A percentile compares a stretch with the other conserved stretches of the same genome.
Conservation (phyloP, 2,329 filamentous ascomycete genomes). For the Capronia americana region DNA sequence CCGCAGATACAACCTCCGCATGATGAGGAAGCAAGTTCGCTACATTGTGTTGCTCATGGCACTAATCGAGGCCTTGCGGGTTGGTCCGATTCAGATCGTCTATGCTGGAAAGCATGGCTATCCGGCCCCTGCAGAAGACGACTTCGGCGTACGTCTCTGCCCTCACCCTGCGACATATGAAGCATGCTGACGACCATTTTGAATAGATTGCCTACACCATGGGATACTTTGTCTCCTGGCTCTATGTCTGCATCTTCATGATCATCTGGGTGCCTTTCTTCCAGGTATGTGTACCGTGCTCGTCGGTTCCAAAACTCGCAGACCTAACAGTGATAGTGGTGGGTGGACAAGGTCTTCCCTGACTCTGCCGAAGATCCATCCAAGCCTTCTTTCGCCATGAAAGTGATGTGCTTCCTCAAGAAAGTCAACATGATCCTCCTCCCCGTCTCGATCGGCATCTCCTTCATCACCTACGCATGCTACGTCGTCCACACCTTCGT, state of each 20-base stretch:
- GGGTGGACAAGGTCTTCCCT: constrained; percentile 32
- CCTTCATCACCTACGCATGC: constrained; percentile 33
- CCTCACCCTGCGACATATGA: background rate
- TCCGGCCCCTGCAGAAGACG: constrained; percentile 32
- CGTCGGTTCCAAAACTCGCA: background rate
- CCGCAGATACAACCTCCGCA: constrained; percentile 35
- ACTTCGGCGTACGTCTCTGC: constrained; percentile 35
- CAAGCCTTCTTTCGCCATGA: constrained; percentile 23
- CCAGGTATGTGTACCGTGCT: constrained; percentile 30
- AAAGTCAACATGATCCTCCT: constrained; percentile 38
- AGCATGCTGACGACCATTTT: constrained; percentile 6
- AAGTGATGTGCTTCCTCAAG: constrained; percentile 29
- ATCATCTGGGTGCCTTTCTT: constrained; percentile 37
- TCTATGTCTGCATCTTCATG: constrained; percentile 38
- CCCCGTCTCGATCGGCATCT: constrained; percentile 32
- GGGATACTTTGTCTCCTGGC: constrained; percentile 38
- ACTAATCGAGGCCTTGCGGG: constrained; percentile 36
- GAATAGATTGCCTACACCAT: constrained; percentile 38
- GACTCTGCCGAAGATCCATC: constrained; percentile 22
- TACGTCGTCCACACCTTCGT: constrained; percentile 34
- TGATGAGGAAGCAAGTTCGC: constrained; percentile 38
- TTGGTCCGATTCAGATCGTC: constrained; percentile 36
- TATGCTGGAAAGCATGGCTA: constrained; percentile 37
- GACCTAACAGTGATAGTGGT: constrained; percentile 33
- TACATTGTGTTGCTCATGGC: constrained; percentile 37